Conservation (phyloP, 2,329 filamentous ascomycete species). For the Tolypocladium album region DNA sequence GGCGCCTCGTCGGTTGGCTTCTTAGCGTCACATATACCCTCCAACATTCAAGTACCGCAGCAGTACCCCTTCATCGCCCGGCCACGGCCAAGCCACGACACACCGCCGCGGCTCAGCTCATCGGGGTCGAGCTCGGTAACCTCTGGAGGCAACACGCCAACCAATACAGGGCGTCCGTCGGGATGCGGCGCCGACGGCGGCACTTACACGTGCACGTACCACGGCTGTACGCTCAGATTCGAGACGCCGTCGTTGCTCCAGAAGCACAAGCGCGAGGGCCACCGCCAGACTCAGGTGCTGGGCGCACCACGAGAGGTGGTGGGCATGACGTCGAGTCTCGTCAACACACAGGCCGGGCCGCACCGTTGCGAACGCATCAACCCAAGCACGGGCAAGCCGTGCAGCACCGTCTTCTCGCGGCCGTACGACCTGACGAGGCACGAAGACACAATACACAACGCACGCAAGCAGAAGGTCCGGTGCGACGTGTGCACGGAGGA, state of each 20-base stretch:
- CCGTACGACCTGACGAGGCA: constrained; percentile 95
- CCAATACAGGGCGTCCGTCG: constrained; percentile 38
- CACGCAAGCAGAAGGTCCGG: constrained; percentile 84
- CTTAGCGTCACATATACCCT: constrained; percentile 23
- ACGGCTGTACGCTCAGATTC: constrained; percentile 80
- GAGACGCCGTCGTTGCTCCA: constrained; percentile 79
- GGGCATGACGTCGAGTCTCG: constrained; percentile 39
- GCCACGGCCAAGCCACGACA: constrained; percentile 19
- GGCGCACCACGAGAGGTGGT: constrained; percentile 16
- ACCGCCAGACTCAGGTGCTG: constrained; percentile 58
- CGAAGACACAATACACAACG: constrained; percentile 96
- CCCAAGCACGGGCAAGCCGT: constrained; percentile 87
- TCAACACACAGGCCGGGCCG: constrained; percentile 85
- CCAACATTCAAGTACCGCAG: constrained; percentile 32
- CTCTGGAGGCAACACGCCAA: constrained; percentile 19
- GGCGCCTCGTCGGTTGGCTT: constrained; percentile 3
- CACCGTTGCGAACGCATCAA: constrained; percentile 91
- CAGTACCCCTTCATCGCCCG: constrained; percentile 40
- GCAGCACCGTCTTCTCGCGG: constrained; percentile 86
- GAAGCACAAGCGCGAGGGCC: constrained; percentile 90
- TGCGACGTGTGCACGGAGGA: constrained; percentile 91
- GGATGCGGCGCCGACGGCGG: constrained; percentile 65
- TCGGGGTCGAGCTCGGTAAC: constrained; percentile 33
- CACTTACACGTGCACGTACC: constrained; percentile 94
- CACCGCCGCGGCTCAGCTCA: constrained; percentile 30